Evolutionary conservation across 305 asterid genomes (phyloP), one percentile per base, ranked within the genome.

Genomic region (Fraxinus platypoda): DNA sequence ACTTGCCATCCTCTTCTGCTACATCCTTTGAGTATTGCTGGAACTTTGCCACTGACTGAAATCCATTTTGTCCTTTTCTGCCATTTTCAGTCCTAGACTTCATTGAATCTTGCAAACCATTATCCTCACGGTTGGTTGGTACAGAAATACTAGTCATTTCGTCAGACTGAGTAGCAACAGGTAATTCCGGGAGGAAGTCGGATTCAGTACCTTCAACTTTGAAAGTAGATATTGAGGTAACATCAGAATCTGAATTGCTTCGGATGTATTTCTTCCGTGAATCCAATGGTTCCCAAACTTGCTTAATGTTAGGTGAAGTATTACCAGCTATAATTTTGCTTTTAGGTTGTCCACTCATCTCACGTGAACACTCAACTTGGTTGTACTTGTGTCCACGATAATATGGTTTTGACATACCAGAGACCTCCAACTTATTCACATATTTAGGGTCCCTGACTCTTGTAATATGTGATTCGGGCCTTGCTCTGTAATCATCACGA

Each of bases 271-370:
- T 91, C 91, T 93, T 95, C 77, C 85, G 94, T 21, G 95, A 88
- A 86, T 93, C 97, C 89, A 92, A 85, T 77, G 99, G 99, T 87
- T 96, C 99, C 99, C 99, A 96, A 68, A 92, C 98, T 88, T 93
- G 92, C 91, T 91, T 93, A 68, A 88, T 84, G 82, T 62, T 81
- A 80, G 88, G 83, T 76, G 87, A 26, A 66, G 72, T 25, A 34
- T 84, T 85, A 81, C 89, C 86, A 68, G 82, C 57, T 43, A 73
- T 76, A 28, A 73, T 81, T 90, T 91, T 93, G 88, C 83, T 88
- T 87, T 91, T 93, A 83, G 90, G 87, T 85, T 91, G 91, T 41
- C 89, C 93, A 76, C 83, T 85, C 76, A 77, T 90, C 73, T 90
- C 96, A 68, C 90, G 92, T 62, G 78, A 46, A 28, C 81, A 83